Base-by-base conservation (phyloP, 2,329 filamentous ascomycete genomes). In the Fusarium vanettenii region DNA sequence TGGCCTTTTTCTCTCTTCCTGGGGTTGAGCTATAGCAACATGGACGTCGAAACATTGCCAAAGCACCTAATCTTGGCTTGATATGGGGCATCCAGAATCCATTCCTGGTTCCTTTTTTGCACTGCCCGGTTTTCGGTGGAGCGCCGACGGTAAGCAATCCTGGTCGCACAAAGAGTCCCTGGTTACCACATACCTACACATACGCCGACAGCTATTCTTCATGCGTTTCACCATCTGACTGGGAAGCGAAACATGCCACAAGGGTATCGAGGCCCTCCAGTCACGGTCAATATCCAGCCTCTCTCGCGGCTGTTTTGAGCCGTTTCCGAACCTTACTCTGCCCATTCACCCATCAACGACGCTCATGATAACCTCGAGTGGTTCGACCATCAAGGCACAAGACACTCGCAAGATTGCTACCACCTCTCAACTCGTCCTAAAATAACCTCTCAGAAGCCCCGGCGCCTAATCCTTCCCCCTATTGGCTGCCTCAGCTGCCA, bases 381-480 rank as follows among this genome's bases (percentile, higher is more conserved):
- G 57, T 64, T 31, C 56, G 27, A 57, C 25, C 35, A 37, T 16
- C 27, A 52, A 56, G 31, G n/a, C 37, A 33, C 60, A 52, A 43
- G 60, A 61, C 29, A 35, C 5, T 31, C 27, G 16, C 48, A 37
- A 57, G 20, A 56, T 60, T 31, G 33, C 22, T 22, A 22, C 37
- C 37, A 25, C 16, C 37, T 37, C 31, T 60, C 16, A 61, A 25
- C 62, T 22, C 55, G 6, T 48, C 50, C 45, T 33, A 55, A 66
- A 64, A 64, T 62, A 63, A 67, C n/a, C 27, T 45, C 55, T 70
- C 60, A 66, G 48, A 68, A 67, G 64, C 66, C 74, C 66, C 75
- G 75, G 80, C 79, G 79, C 80, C 76, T 82, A 82, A 71, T 70
- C 63, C 69, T n/a, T 13, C 56, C 62, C 60, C 61, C 64, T 45